phyloP scores from a whole-genome alignment of 495 filamentous ascomycete species.

The Penicillium turbatum region DNA sequence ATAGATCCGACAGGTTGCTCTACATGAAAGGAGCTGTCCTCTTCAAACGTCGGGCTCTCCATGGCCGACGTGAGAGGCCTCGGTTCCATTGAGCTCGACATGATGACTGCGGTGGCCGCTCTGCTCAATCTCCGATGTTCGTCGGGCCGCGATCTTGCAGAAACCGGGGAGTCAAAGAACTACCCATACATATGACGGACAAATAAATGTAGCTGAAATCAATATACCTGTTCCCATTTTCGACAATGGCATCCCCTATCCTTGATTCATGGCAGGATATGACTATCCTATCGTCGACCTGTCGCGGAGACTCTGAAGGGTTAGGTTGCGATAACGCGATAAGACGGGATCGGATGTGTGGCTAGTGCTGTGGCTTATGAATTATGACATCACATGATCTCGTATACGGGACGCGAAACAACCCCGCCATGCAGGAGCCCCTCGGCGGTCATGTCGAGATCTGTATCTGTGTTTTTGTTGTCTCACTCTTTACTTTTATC shows the following conservation, averaged over 20 bases:
- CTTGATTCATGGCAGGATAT: not conserved
- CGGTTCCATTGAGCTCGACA: slow-evolving; percentile 39
- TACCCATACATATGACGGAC: slow-evolving; percentile 3
- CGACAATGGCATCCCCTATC: not conserved
- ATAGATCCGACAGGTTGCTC: slow-evolving; percentile 70
- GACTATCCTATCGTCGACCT: not conserved
- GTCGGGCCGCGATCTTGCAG: slow-evolving; percentile 14
- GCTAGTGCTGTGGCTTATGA: not conserved
- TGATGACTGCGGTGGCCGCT: slow-evolving; percentile 22
- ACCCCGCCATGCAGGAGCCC: slow-evolving; percentile 28
- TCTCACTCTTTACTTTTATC: not conserved
- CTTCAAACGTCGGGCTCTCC: slow-evolving; percentile 82
- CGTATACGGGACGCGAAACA: slow-evolving; percentile 22
- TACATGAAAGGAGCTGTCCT: slow-evolving; percentile 78
- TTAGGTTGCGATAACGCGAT: slow-evolving; percentile 6
- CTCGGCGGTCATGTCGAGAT: slow-evolving; percentile 29
- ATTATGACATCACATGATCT: slow-evolving; percentile 14
- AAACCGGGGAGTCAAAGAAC: not conserved
- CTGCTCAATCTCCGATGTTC: slow-evolving; percentile 6
- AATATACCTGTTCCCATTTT: not conserved
- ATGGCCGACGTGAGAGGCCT: slow-evolving; percentile 59
- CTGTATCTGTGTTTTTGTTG: slow-evolving; percentile 7
- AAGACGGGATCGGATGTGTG: not conserved
- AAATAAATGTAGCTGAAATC: not conserved
- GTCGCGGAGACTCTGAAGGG: slow-evolving; percentile 1